Evolutionary conservation across 2,329 filamentous ascomycete species (phyloP).

Genomic region (Monilinia laxa): DNA sequence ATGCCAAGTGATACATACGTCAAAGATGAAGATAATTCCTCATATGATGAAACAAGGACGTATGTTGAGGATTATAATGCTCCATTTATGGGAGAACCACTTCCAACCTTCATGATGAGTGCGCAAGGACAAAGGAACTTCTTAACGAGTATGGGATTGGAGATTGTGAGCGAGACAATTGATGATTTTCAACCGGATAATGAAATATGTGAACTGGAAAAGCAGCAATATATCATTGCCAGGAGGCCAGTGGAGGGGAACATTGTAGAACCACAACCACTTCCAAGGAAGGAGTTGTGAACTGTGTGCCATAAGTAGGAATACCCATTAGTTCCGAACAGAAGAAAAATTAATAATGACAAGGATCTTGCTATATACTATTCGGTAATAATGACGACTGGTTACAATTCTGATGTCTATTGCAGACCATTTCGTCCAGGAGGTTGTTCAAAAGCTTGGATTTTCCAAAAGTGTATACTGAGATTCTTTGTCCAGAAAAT

Average conservation of each 20-base stretch:
- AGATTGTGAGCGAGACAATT: constrained; percentile 32
- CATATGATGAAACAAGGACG: constrained; percentile 38
- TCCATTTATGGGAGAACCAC: constrained; percentile 33
- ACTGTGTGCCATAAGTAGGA: too few relatives aligned
- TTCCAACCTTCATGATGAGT: constrained; percentile 33
- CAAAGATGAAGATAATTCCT: constrained; percentile 31
- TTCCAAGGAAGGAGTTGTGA: constrained; percentile 1
- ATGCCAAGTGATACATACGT: constrained; percentile 35
- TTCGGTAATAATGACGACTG: too few relatives aligned
- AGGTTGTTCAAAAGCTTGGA: too few relatives aligned
- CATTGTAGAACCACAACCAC: constrained; percentile 20
- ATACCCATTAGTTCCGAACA: too few relatives aligned
- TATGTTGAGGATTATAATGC: constrained; percentile 34
- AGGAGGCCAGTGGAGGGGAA: constrained; percentile 17
- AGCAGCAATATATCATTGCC: constrained; percentile 26
- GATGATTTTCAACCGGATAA: constrained; percentile 33
- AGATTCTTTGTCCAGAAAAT: too few relatives aligned
- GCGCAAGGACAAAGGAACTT: constrained; percentile 31
- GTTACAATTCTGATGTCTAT: too few relatives aligned
- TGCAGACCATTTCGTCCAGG: too few relatives aligned
- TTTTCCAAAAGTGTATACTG: too few relatives aligned
- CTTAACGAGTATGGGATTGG: constrained; percentile 32
- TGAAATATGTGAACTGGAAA: constrained; percentile 26
- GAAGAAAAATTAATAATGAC: too few relatives aligned
- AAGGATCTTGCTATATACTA: too few relatives aligned